Conservation (phyloP, 371 early-diverging fungal species). For the Haplosporangium sp. region DNA sequence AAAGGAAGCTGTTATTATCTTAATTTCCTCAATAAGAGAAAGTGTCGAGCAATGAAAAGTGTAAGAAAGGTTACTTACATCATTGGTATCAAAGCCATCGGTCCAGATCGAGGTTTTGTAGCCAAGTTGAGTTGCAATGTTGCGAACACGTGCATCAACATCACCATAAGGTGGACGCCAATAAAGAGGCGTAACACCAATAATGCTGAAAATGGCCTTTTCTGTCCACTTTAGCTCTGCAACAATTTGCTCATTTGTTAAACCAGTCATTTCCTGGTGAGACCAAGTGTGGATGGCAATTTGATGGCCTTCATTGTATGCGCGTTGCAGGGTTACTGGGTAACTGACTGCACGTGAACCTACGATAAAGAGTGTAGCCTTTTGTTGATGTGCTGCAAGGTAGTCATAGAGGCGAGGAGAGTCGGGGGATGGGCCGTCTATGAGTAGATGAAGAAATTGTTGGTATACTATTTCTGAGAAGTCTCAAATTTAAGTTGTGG, state of each 20-base stretch:
- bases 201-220: constrained; percentile 68
- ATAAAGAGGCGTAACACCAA: constrained; percentile 63
- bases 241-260: constrained; percentile 73
- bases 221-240: constrained; percentile 79
- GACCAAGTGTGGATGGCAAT: constrained; percentile 61
- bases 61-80: constrained; percentile 12
- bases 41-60: background rate
- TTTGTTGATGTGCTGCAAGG: constrained; percentile 59
- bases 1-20: background rate
- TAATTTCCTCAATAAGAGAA: background rate
- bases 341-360: constrained; percentile 64
- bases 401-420: constrained; percentile 61
- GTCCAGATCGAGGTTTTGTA: constrained; percentile 63
- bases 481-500: background rate
- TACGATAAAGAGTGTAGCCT: constrained; percentile 73
- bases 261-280: constrained; percentile 69
- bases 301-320: constrained; percentile 41
- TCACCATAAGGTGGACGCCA: constrained; percentile 74
- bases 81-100: constrained; percentile 46
- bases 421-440: constrained; percentile 46
- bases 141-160: constrained; percentile 76
- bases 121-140: constrained; percentile 68
- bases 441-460: background rate
- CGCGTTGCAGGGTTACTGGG: constrained; percentile 62
- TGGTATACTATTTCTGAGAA: background rate